Conservation (phyloP, 108 stramenopile genomes). For the Skeletonema tropicum region DNA sequence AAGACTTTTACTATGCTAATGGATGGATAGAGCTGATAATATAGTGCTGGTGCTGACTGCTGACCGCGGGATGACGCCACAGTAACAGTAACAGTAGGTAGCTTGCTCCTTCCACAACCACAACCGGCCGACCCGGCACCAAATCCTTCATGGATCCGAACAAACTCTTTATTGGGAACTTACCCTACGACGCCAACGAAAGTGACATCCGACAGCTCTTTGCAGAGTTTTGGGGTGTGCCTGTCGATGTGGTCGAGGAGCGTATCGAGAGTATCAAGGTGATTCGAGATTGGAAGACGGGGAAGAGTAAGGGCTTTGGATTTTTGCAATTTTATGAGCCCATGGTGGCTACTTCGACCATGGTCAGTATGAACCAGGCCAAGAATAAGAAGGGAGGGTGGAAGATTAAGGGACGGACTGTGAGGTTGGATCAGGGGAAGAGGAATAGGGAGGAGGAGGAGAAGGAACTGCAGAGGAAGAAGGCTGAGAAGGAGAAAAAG, state of each 20-base stretch:
- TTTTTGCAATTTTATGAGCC: slow-evolving; percentile 82
- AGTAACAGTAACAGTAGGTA: too few relatives aligned
- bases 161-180: slow-evolving; percentile 66
- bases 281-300: slow-evolving; percentile 88
- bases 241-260: slow-evolving; percentile 44
- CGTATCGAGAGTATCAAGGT: slow-evolving; percentile 51
- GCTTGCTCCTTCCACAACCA: too few relatives aligned
- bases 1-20: too few relatives aligned
- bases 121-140: slow-evolving; percentile 74
- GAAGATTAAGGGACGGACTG: slow-evolving; percentile 53
- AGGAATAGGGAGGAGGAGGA: slow-evolving; percentile 59
- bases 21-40: too few relatives aligned
- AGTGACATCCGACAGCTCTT: slow-evolving; percentile 49
- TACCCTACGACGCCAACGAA: slow-evolving; percentile 54
- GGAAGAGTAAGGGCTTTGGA: slow-evolving; percentile 86
- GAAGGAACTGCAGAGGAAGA: slow-evolving; percentile 41
- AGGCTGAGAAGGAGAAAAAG: slow-evolving; percentile 41
- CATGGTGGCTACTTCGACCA: slow-evolving; percentile 79
- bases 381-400: slow-evolving; percentile 36
- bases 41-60: too few relatives aligned
- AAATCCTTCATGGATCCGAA: slow-evolving; percentile 68
- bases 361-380: slow-evolving; percentile 51
- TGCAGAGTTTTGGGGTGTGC: slow-evolving; percentile 55
- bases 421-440: slow-evolving; percentile 74
- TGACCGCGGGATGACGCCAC: too few relatives aligned